Conservation (phyloP, 1,139 yeast species). For the Diutina scorzettiae region DNA sequence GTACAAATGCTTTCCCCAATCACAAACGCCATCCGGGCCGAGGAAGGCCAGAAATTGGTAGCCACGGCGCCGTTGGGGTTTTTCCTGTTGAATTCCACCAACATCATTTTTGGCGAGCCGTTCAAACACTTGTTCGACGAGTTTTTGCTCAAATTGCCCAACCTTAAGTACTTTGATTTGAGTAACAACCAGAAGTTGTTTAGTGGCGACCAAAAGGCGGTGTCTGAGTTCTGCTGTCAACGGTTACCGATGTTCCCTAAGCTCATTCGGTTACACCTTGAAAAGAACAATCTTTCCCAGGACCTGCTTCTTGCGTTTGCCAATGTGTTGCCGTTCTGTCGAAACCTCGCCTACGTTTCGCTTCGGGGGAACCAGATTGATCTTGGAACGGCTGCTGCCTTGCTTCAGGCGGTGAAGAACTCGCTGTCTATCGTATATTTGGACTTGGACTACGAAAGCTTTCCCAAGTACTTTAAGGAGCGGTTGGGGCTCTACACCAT, state of each 20-base stretch:
- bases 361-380: slow-evolving; percentile 48
- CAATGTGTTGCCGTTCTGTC: slow-evolving; percentile 51
- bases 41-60: slow-evolving; percentile 14
- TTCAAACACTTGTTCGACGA: slow-evolving; percentile 24
- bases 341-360: slow-evolving; percentile 45
- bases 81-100: slow-evolving; percentile 42
- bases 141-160: slow-evolving; percentile 30
- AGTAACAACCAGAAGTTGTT: slow-evolving; percentile 55
- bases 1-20: slow-evolving; percentile 17
- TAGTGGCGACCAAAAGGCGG: slow-evolving; percentile 15
- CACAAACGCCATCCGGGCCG: slow-evolving; percentile 14
- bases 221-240: slow-evolving; percentile 30
- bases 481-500: slow-evolving; percentile 55
- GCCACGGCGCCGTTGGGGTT: slow-evolving; percentile 22
- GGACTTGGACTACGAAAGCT: slow-evolving; percentile 26
- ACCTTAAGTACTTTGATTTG: slow-evolving; percentile 50
- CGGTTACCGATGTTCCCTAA: slow-evolving; percentile 48
- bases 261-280: slow-evolving; percentile 48
- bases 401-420: slow-evolving; percentile 30
- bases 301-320: slow-evolving; percentile 42
- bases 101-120: slow-evolving; percentile 21
- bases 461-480: slow-evolving; percentile 38
- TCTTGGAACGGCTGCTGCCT: slow-evolving; percentile 25
- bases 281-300: slow-evolving; percentile 40
- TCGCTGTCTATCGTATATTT: slow-evolving; percentile 27